Evolutionary conservation across 2,329 filamentous ascomycete genomes (phyloP), one percentile per base, ranked within the genome.

Genomic region (Rutstroemia sydowiana): DNA sequence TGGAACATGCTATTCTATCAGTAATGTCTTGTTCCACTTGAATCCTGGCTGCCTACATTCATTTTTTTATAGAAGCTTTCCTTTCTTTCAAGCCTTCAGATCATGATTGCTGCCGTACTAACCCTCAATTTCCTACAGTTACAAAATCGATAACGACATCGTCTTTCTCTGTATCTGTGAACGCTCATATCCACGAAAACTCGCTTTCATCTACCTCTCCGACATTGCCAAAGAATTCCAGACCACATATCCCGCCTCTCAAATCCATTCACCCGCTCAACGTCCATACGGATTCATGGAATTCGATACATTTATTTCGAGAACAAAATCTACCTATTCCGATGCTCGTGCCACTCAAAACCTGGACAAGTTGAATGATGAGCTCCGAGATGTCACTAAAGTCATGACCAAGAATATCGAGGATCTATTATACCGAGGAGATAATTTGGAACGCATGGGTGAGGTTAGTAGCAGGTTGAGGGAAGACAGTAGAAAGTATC

Each of bases 351-450:
- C 93, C 14, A 82, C 88, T 13, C 87, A 91, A 71, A 97, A 97
- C 71, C 80, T 98, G 53, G 89, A 95, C 70, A 90, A 92, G 72
- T 76, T 98, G 59, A 97, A 98, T 67, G 89, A 96, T 66, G 95
- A 98, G 77, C 80, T 98, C 59, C 86, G 91, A 69, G 93, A 97
- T 71, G 95, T 98, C 51, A 97, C 93, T 1, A 91, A 96, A 73
- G 91, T 98, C 66, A 98, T 98, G 95, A 97, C 91, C 51, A 97
- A 97, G 81, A 98, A 98, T 70, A 97, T 98, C 61, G 93, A 98
- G 75, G 93, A 98, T 69, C 73, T 98, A 66, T 75, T 98, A 48
- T 98, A 98, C 69, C 78, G 95, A 56, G 93, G 93, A 26, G 93
- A 98, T 68, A 93, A 85, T 64, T 72, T 98, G 61, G 93, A 98